Conservation (phyloP, 495 filamentous ascomycete genomes). For the Parathielavia hyrcaniae region DNA sequence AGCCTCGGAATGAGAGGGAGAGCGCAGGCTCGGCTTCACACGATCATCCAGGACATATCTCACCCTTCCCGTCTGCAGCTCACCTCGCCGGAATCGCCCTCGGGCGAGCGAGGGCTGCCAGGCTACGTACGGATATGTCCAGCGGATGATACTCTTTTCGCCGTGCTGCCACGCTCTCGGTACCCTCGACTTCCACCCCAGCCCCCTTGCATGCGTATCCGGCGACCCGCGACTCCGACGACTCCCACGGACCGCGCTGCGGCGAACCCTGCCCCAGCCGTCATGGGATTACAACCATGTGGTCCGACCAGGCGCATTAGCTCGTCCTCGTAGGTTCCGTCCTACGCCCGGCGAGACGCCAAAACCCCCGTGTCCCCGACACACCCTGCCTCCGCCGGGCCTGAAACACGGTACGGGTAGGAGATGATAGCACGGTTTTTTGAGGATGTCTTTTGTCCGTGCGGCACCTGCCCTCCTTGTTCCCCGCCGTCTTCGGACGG, state of each 20-base stretch:
- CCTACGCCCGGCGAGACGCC: constrained; percentile 58
- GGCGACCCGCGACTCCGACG: constrained; percentile 22
- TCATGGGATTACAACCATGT: constrained; percentile 22
- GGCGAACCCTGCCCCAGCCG: constrained; percentile 40
- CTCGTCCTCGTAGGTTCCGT: constrained; percentile 52
- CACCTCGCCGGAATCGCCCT: constrained; percentile 44
- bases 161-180: constrained; percentile 34
- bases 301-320: constrained; percentile 68
- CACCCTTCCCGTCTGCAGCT: constrained; percentile 15
- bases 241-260: constrained; percentile 37
- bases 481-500: constrained; percentile 15
- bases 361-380: constrained; percentile 38
- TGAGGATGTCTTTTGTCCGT: constrained; percentile 78
- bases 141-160: constrained; percentile 24
- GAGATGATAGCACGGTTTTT: constrained; percentile 65
- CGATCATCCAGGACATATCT: constrained; percentile 34
- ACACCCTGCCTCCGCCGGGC: constrained; percentile 34
- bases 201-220: constrained; percentile 23
- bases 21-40: constrained; percentile 38
- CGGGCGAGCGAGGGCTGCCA: constrained; percentile 36
- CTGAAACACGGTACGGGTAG: constrained; percentile 33
- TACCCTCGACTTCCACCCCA: constrained; percentile 26
- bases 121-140: constrained; percentile 38
- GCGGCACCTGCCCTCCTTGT: constrained; percentile 53
- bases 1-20: constrained; percentile 32